These are phyloP conservation scores for Cucumis cinereus DNA, from an alignment of 306 rosid genomes.

Conservation along the genomic window DNA sequence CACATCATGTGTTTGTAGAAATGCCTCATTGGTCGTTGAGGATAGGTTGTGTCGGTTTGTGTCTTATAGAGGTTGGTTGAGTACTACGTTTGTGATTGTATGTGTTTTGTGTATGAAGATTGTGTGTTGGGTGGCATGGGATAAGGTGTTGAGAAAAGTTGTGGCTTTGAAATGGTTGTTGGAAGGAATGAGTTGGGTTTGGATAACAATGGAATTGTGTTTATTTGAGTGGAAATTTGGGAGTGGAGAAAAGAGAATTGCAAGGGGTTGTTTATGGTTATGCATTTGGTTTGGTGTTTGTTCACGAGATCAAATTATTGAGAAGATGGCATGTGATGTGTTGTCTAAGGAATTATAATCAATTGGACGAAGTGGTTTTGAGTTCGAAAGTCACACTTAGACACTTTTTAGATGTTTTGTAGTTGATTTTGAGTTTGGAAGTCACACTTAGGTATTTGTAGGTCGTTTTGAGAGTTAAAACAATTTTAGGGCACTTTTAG, in stretches of 20 bases:
- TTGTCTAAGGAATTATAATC: not conserved
- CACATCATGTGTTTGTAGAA: constrained; percentile 67
- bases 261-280: constrained; percentile 49
- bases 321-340: constrained; percentile 2
- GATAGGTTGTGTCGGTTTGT: constrained; percentile 44
- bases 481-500: too few species aligned
- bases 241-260: constrained; percentile 34
- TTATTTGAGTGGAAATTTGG: constrained; percentile 34
- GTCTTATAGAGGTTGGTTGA: constrained; percentile 72
- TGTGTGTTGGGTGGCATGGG: constrained; percentile 29
- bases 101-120: constrained; percentile 51
- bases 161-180: constrained; percentile 18
- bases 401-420: too few species aligned
- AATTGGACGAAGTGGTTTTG: constrained; percentile 9
- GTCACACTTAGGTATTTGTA: too few species aligned
- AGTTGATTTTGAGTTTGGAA: too few species aligned
- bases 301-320: constrained; percentile 11
- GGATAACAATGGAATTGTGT: constrained; percentile 40
- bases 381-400: too few species aligned
- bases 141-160: constrained; percentile 18
- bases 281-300: constrained; percentile 22
- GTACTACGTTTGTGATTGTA: constrained; percentile 58
- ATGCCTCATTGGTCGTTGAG: constrained; percentile 51
- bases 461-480: too few species aligned
- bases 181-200: constrained; percentile 44